Evolutionary conservation across 306 rosid genomes (phyloP).

Genomic region (Pyrus communis): DNA sequence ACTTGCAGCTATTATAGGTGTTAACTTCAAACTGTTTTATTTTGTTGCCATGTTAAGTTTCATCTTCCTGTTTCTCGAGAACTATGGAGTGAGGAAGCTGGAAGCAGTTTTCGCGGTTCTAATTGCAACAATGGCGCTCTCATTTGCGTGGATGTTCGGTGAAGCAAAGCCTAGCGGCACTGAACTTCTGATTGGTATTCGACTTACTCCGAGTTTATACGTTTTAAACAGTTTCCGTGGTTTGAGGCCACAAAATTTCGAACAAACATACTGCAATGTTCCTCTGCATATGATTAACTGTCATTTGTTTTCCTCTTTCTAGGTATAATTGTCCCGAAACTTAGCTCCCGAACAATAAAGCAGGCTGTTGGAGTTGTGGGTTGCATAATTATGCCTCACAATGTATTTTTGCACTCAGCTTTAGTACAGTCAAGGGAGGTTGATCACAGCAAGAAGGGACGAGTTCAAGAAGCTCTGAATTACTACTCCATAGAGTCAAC

Average conservation of each 20-base stretch:
- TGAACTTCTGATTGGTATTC: slow-evolving; percentile 79
- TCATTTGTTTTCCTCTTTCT: slow-evolving; percentile 4
- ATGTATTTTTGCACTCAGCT: slow-evolving; percentile 90
- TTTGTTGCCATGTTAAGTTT: slow-evolving; percentile 43
- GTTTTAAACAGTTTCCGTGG: neutral
- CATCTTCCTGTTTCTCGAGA: slow-evolving; percentile 86
- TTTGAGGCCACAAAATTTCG: neutral
- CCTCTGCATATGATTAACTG: slow-evolving; percentile 11
- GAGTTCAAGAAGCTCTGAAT: slow-evolving; percentile 87
- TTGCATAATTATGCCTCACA: slow-evolving; percentile 97
- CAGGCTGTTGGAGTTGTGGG: slow-evolving; percentile 98
- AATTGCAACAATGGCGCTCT: slow-evolving; percentile 74
- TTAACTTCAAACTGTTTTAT: neutral
- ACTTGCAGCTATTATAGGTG: neutral
- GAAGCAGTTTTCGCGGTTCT: slow-evolving; percentile 93
- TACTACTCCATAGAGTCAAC: slow-evolving; percentile 90
- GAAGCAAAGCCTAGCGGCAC: slow-evolving; percentile 72
- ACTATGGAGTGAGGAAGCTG: slow-evolving; percentile 92
- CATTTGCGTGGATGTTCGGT: slow-evolving; percentile 99
- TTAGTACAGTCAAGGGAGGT: slow-evolving; percentile 86
- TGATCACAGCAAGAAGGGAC: slow-evolving; percentile 55
- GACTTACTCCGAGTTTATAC: neutral
- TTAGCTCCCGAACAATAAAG: slow-evolving; percentile 79
- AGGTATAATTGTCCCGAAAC: slow-evolving; percentile 91
- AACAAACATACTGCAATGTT: neutral